phyloP scores from a whole-genome alignment of 75 land plant genomes.

The Gnetum montanum region DNA sequence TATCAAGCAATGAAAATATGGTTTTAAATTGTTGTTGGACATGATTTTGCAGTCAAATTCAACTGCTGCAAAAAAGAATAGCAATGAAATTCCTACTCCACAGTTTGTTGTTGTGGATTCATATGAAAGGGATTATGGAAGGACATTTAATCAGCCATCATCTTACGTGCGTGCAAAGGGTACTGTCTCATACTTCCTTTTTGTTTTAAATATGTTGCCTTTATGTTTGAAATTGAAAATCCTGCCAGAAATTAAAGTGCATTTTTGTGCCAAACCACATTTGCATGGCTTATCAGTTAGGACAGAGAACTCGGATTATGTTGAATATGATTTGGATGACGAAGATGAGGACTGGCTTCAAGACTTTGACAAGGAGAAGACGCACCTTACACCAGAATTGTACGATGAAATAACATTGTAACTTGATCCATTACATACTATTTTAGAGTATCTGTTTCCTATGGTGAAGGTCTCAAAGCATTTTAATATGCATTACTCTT shows the following conservation, averaged over 20 bases:
- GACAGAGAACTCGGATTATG: constrained; percentile 71
- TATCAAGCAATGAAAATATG: too few relatives aligned
- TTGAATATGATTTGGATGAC: constrained; percentile 91
- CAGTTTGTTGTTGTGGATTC: constrained; percentile 77
- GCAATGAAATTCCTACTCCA: constrained; percentile 85
- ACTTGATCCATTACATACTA: not conserved
- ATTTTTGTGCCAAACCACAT: too few relatives aligned
- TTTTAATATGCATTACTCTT: too few relatives aligned
- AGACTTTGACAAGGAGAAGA: constrained; percentile 66
- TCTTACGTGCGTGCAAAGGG: constrained; percentile 90
- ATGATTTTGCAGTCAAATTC: constrained; percentile 39
- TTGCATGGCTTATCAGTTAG: constrained; percentile 40
- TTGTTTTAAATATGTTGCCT: not conserved
- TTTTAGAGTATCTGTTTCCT: not conserved
- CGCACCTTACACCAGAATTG: constrained; percentile 60
- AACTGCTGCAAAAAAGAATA: constrained; percentile 34
- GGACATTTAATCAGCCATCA: constrained; percentile 78
- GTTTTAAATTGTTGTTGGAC: not conserved
- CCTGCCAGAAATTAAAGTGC: too few relatives aligned
- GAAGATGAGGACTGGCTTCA: constrained; percentile 96
- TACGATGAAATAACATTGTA: too few relatives aligned
- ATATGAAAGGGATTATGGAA: constrained; percentile 82
- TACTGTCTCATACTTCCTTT: too few relatives aligned
- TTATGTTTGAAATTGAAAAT: too few relatives aligned
- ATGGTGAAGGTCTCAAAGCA: too few relatives aligned